phyloP scores from a whole-genome alignment of 1,284 basidiomycete species.

The Sanguinoderma infundibulare region DNA sequence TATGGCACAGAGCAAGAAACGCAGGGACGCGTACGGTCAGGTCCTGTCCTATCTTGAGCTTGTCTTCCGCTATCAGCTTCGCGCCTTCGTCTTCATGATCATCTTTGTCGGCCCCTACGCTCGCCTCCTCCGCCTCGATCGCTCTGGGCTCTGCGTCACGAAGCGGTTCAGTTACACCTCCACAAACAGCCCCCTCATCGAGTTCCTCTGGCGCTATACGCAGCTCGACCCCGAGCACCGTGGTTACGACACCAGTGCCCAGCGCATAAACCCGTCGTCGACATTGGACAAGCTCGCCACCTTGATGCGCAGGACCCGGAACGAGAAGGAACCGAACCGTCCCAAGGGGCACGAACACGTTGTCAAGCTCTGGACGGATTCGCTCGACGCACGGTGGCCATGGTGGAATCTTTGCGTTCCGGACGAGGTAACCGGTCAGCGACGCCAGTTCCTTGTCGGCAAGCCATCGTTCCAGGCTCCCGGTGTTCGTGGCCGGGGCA shows the following conservation, averaged over 20 bases:
- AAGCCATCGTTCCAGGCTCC: conserved; percentile 9
- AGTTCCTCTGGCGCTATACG: conserved; percentile 19
- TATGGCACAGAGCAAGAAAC: background rate
- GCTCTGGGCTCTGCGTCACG: conserved; percentile 11
- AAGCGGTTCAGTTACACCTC: conserved; percentile 15
- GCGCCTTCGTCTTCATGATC: conserved; percentile 8
- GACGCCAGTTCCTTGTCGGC: background rate
- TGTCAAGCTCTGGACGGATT: background rate
- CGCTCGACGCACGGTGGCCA: conserved; percentile 6
- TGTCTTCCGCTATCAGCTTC: conserved; percentile 13
- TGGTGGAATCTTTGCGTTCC: conserved; percentile 11
- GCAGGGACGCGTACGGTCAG: conserved; percentile 9
- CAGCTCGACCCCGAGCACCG: background rate
- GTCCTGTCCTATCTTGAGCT: conserved; percentile 10
- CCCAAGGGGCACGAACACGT: conserved; percentile 9
- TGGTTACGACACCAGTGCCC: conserved; percentile 16
- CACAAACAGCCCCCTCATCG: conserved; percentile 1
- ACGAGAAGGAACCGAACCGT: background rate
- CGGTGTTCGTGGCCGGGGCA: conserved; percentile 9
- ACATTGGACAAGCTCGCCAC: too few species aligned
- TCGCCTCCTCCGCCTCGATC: conserved; percentile 16
- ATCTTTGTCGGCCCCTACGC: conserved; percentile 14
- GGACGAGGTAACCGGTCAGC: background rate
- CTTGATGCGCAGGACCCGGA: background rate
- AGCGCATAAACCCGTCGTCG: background rate